A percentile compares a stretch with the other conserved stretches of the same genome.
Conservation (phyloP, 2,329 filamentous ascomycete species). For the Malbranchea zuffiana region DNA sequence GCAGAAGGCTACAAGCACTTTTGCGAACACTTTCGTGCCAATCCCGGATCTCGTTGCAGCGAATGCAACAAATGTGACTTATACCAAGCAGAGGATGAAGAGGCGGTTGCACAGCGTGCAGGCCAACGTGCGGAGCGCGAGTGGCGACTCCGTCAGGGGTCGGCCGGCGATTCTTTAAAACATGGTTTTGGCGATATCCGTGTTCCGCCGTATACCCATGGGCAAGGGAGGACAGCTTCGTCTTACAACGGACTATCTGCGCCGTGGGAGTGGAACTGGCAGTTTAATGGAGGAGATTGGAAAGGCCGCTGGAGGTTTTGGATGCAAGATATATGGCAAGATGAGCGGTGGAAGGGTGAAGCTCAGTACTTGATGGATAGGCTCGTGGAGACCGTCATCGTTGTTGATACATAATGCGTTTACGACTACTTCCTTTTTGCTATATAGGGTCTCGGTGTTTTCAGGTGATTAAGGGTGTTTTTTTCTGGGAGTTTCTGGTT, state of each 20-base stretch:
- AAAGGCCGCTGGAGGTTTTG: slow-evolving; percentile 24
- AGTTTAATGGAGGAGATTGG: slow-evolving; percentile 15
- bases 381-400: slow-evolving; percentile 31
- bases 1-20: slow-evolving; percentile 82
- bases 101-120: slow-evolving; percentile 56
- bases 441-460: background rate
- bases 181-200: slow-evolving; percentile 7
- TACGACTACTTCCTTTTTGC: slow-evolving; percentile 1
- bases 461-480: background rate
- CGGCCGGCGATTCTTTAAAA: slow-evolving; percentile 13
- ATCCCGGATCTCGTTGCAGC: slow-evolving; percentile 61
- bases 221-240: background rate
- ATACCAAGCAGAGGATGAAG: slow-evolving; percentile 60
- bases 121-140: slow-evolving; percentile 59
- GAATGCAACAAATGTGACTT: slow-evolving; percentile 76
- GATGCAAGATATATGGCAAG: slow-evolving; percentile 29
- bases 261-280: slow-evolving; percentile 20
- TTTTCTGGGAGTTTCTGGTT: slow-evolving; percentile 1
- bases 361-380: slow-evolving; percentile 32
- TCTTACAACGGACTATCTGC: slow-evolving; percentile 14
- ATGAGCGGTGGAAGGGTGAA: slow-evolving; percentile 33
- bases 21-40: slow-evolving; percentile 84
- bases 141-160: slow-evolving; percentile 57
- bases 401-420: slow-evolving; percentile 19
- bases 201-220: background rate